A percentile compares a stretch with the other conserved stretches of the same genome.
Conservation (phyloP, 2,329 filamentous ascomycete genomes). For the Pyrenochaeta sp. region DNA sequence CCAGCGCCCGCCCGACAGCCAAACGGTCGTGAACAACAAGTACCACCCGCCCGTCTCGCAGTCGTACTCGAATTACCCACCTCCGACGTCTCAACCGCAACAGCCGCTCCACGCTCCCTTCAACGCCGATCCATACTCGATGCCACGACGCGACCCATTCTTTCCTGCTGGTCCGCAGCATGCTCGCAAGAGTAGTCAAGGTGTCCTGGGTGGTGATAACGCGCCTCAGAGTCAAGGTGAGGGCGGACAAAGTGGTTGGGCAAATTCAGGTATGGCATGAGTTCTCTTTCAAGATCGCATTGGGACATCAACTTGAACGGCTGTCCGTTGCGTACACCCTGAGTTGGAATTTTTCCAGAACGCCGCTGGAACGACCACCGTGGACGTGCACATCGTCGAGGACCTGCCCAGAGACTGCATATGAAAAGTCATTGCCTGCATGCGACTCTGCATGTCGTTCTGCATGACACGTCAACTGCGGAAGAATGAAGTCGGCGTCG, state of each 20-base stretch:
- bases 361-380: constrained; percentile 23
- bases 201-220: constrained; percentile 40
- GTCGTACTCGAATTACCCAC: constrained; percentile 44
- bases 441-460: constrained; percentile 4
- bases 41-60: constrained; percentile 50
- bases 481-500: constrained; percentile 12
- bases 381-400: constrained; percentile 15
- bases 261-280: constrained; percentile 46
- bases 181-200: constrained; percentile 51
- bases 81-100: constrained; percentile 41
- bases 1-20: constrained; percentile 48
- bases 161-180: constrained; percentile 47
- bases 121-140: constrained; percentile 55
- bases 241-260: constrained; percentile 44
- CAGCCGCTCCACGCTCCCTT: constrained; percentile 55
- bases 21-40: constrained; percentile 63
- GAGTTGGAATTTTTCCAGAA: constrained; percentile 16
- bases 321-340: not conserved
- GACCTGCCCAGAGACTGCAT: constrained; percentile 9
- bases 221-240: constrained; percentile 37
- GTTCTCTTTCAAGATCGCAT: constrained; percentile 13
- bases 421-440: constrained; percentile 15
- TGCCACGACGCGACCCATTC: constrained; percentile 57
- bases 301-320: not conserved
- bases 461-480: constrained; percentile 24